phyloP scores from a whole-genome alignment of 2,329 filamentous ascomycete genomes.

The Lanzia echinophila region DNA sequence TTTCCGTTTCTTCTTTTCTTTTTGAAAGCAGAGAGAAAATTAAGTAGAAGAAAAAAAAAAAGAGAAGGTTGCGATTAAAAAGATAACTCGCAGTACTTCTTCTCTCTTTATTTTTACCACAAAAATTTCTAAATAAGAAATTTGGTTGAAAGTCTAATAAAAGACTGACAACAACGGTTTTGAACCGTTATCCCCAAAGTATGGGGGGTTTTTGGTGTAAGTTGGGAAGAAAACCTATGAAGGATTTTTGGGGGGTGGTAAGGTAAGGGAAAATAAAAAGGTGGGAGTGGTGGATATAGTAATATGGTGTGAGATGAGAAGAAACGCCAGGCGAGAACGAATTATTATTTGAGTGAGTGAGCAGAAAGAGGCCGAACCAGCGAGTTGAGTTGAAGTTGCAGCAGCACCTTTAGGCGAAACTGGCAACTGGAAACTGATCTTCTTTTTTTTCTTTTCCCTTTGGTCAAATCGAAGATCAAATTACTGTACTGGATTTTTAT shows the following conservation, averaged over 20 bases:
- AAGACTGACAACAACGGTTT: neutral
- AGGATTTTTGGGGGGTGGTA: neutral
- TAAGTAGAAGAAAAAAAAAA: too few species aligned
- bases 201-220: neutral
- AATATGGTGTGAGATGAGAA: neutral
- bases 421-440: too few species aligned
- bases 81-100: too few species aligned
- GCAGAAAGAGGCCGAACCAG: neutral
- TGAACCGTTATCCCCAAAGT: neutral
- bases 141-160: neutral
- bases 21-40: too few species aligned
- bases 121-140: neutral
- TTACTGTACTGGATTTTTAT: too few species aligned
- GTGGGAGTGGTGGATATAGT: slow-evolving; percentile 4
- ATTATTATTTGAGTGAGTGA: neutral
- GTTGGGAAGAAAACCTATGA: slow-evolving; percentile 5
- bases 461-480: too few species aligned
- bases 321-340: neutral
- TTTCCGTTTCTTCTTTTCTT: too few species aligned
- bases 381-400: neutral
- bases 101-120: too few species aligned
- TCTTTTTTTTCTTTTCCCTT: too few species aligned
- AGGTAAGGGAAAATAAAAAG: neutral
- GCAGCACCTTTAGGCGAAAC: neutral
- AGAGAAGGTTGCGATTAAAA: too few species aligned